Conservation (phyloP, 1,284 basidiomycete species). For the Ceratobasidium sp. region DNA sequence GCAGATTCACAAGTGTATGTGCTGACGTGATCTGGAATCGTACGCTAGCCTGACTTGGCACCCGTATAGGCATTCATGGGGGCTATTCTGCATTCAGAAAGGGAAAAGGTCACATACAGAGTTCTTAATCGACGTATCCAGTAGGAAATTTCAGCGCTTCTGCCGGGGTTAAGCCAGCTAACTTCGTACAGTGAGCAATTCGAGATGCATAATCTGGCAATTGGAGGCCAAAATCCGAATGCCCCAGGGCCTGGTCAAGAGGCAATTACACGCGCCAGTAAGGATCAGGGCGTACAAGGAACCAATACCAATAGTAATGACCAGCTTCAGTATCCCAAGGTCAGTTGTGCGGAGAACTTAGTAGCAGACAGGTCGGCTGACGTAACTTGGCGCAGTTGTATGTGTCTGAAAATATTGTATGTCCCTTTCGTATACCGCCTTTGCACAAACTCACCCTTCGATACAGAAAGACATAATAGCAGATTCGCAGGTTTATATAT, state of each 20-base stretch:
- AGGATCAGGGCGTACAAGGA: too few species aligned
- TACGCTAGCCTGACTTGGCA: not conserved
- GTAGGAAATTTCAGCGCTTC: not conserved
- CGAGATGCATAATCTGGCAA: not conserved
- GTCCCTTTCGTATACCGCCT: not conserved
- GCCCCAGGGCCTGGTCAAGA: not conserved
- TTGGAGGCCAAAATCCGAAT: not conserved
- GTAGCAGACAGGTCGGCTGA: too few species aligned
- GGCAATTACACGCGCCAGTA: not conserved
- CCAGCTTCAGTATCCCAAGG: conserved; percentile 6
- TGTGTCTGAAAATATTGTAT: conserved; percentile 15
- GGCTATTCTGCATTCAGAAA: not conserved
- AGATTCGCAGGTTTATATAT: not conserved
- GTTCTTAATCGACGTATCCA: conserved; percentile 5
- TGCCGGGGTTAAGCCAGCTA: not conserved
- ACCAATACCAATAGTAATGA: not conserved
- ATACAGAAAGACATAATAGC: not conserved
- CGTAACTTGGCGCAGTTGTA: conserved; percentile 3
- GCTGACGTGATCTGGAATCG: not conserved
- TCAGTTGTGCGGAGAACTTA: too few species aligned
- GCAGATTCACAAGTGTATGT: conserved; percentile 22
- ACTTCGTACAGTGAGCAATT: not conserved
- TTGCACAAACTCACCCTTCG: not conserved
- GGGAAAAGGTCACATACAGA: not conserved
- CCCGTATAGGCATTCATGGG: conserved; percentile 5